Percentiles rank a stretch among this genome's conserved stretches.
These are phyloP conservation scores for Rhododendron griersonianum DNA, from an alignment of 148 eudicot genomes.

Conservation along the genomic window DNA sequence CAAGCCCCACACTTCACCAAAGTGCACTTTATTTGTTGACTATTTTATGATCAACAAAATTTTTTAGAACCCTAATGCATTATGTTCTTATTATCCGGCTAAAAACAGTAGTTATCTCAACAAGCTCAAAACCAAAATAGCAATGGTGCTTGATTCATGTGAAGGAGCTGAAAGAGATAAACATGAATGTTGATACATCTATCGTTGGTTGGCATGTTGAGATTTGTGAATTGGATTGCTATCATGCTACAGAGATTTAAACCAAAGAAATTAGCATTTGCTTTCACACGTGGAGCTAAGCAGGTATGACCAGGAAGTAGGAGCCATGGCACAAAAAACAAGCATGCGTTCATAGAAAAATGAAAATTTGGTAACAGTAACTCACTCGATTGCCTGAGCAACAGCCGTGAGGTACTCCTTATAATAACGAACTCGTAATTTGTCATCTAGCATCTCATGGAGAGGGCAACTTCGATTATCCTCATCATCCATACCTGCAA, in stretches of 20 bases:
- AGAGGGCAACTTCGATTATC: conserved; percentile 36
- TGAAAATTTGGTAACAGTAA: background rate
- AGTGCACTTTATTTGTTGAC: background rate
- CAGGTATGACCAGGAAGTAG: background rate
- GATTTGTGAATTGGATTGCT: background rate
- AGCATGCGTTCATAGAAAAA: background rate
- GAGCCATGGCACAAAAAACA: background rate
- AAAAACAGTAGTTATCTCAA: background rate
- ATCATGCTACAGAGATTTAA: background rate
- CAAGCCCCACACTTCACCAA: background rate
- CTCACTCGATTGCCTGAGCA: conserved; percentile 63
- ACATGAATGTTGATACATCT: background rate
- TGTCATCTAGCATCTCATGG: conserved; percentile 77
- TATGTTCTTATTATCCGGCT: background rate
- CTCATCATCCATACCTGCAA: conserved; percentile 83
- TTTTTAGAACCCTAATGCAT: background rate
- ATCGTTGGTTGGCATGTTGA: background rate
- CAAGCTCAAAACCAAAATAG: background rate
- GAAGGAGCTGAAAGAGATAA: conserved; percentile 1
- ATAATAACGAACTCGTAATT: conserved; percentile 58
- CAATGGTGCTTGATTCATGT: background rate
- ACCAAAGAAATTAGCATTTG: background rate
- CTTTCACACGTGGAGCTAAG: background rate
- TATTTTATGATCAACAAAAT: background rate
- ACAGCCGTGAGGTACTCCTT: conserved; percentile 67